Conservation (phyloP, 1,284 basidiomycete genomes). For the Rhodotorula sp. region DNA sequence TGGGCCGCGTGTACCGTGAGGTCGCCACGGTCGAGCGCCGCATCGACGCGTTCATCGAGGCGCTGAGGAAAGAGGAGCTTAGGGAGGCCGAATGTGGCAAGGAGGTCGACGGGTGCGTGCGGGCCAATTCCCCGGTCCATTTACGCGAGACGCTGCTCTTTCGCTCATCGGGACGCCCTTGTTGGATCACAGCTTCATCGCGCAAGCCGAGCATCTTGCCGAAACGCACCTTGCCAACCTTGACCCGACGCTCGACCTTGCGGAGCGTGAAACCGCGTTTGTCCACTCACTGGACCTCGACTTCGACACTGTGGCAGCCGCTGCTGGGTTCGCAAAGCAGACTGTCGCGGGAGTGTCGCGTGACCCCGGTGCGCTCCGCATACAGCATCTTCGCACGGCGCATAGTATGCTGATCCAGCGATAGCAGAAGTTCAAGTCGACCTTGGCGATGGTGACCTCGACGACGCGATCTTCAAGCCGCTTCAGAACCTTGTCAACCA, state of each 20-base stretch:
- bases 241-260: constrained; percentile 77
- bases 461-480: constrained; percentile 72
- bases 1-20: constrained; percentile 81
- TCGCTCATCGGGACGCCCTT: background rate
- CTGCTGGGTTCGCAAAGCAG: constrained; percentile 82
- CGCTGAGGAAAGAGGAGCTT: constrained; percentile 82
- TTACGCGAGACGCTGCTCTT: background rate
- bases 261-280: constrained; percentile 83
- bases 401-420: background rate
- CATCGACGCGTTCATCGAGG: constrained; percentile 85
- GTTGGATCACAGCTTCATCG: constrained; percentile 66
- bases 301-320: constrained; percentile 86
- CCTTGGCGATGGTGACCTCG: constrained; percentile 69
- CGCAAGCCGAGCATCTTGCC: constrained; percentile 85
- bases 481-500: constrained; percentile 77
- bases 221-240: constrained; percentile 70
- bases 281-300: constrained; percentile 79
- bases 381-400: background rate
- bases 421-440: constrained; percentile 69
- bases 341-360: constrained; percentile 69
- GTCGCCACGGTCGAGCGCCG: constrained; percentile 84
- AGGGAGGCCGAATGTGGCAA: constrained; percentile 86
- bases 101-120: constrained; percentile 76
- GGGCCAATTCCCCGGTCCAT: accelerated
- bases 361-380: constrained; percentile 65